phyloP scores from a whole-genome alignment of 2,329 filamentous ascomycete genomes.

The Alternaria infectoria region DNA sequence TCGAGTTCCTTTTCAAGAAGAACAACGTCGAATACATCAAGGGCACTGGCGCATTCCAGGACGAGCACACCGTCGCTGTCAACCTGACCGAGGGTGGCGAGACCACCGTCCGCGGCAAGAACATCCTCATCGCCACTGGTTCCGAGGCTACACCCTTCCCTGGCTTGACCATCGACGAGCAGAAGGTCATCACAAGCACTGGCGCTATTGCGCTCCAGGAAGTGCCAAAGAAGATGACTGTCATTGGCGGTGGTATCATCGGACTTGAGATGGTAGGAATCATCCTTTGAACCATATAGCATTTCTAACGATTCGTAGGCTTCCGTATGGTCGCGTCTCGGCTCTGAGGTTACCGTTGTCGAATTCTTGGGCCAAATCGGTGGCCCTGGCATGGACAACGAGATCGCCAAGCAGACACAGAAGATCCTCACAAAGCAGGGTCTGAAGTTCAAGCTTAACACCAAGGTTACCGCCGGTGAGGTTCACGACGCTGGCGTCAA shows the following conservation, averaged over 20 bases:
- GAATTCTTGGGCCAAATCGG: slow-evolving; percentile 97
- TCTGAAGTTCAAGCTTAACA: slow-evolving; percentile 97
- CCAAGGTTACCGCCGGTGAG: slow-evolving; percentile 90
- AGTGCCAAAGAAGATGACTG: slow-evolving; percentile 94
- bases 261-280: slow-evolving; percentile 85
- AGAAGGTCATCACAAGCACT: slow-evolving; percentile 95
- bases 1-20: slow-evolving; percentile 99
- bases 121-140: slow-evolving; percentile 96
- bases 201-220: slow-evolving; percentile 88
- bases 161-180: slow-evolving; percentile 93
- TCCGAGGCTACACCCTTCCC: slow-evolving; percentile 96
- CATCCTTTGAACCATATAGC: neutral
- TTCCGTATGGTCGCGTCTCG: slow-evolving; percentile 95
- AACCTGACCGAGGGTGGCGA: slow-evolving; percentile 90
- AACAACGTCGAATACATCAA: slow-evolving; percentile 99
- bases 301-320: slow-evolving; percentile 53
- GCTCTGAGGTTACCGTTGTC: slow-evolving; percentile 93
- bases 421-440: slow-evolving; percentile 97
- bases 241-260: slow-evolving; percentile 98
- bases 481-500: slow-evolving; percentile 77
- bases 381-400: slow-evolving; percentile 94
- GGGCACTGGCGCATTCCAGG: slow-evolving; percentile 84
- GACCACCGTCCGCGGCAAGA: slow-evolving; percentile 86
- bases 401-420: slow-evolving; percentile 89
- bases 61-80: slow-evolving; percentile 91